Evolutionary conservation across 1,139 yeast genomes (phyloP), one percentile per base, ranked within the genome.

Genomic region (Saccharomycopsis hybrid): DNA sequence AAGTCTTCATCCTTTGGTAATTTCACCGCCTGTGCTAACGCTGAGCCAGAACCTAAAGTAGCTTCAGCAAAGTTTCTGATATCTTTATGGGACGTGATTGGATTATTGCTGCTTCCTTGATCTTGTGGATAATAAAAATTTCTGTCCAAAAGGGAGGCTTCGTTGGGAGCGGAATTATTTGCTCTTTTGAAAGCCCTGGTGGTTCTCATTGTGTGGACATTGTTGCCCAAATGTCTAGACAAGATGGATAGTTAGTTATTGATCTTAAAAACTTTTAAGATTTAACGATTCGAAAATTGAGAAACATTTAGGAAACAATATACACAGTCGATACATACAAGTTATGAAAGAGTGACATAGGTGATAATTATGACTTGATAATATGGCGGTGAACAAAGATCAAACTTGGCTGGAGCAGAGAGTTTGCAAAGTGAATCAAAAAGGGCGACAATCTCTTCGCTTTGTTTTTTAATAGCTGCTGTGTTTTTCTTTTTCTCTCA

Each of bases 1-100:
- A 81, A 63, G 60, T 88, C 95, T 65, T 92, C 98, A 56, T 94
- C 98, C 58, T 80, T 85, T 18, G 99, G 99, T 39, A 94, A 72
- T 61, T 85, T 84, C 25, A 92, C 97, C 0, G 97, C 98, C 65
- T 89, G 95, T 38, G 86, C 84, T 57, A 92, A 72, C 1, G 89
- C 89, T 41, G 92, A 84, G 45, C 92, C 96, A 0, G 96, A 85
- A 0, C 98, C 98, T 48, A 94, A 71, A 0, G 98, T 92, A 49
- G 94, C 92, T 63, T 90, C 97, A 0, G 96, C 97, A 60, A 87
- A 88, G 62, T 76, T 82, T 53, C 95, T 77, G 54, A 84, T 78
- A 62, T 82, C 88, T 58, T 72, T 78, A 62, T 83, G 94, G 5
- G 85, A 71, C 0, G 84, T 72, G 7, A 78, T 78, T 44, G 71